Evolutionary conservation across 2,329 filamentous ascomycete genomes (phyloP).

Genomic region (Arthroderma uncinatum): DNA sequence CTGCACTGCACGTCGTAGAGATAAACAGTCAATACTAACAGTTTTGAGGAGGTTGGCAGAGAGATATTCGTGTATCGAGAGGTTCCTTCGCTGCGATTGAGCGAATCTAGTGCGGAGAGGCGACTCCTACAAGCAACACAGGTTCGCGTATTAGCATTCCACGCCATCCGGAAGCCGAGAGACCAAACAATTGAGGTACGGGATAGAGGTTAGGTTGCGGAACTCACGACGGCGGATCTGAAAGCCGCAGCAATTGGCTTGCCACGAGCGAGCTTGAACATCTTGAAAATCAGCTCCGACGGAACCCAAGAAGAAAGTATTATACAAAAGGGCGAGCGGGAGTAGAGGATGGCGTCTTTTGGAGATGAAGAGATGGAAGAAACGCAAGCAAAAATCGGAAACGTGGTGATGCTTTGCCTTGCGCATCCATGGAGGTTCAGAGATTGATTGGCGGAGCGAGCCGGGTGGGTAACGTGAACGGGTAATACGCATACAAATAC

Average conservation of each 20-base stretch:
- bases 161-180: neutral
- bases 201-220: slow-evolving; percentile 3
- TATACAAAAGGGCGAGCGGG: neutral
- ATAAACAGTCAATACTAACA: slow-evolving; percentile 31
- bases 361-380: neutral
- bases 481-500: slow-evolving; percentile 2
- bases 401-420: neutral
- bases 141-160: slow-evolving; percentile 26
- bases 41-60: slow-evolving; percentile 78
- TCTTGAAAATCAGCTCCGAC: slow-evolving; percentile 37
- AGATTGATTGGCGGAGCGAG: neutral
- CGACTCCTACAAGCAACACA: slow-evolving; percentile 40
- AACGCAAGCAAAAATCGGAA: neutral
- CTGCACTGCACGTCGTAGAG: neutral
- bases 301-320: neutral
- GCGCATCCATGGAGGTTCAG: too few relatives aligned
- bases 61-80: slow-evolving; percentile 97
- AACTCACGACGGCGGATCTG: slow-evolving; percentile 62
- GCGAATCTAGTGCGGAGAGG: slow-evolving; percentile 44
- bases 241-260: slow-evolving; percentile 70
- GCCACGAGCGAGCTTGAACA: slow-evolving; percentile 82
- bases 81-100: slow-evolving; percentile 70
- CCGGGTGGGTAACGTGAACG: too few relatives aligned
- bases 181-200: slow-evolving; percentile 18
- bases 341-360: slow-evolving; percentile 3